A percentile compares a stretch with the other conserved stretches of the same genome.
These are phyloP conservation scores for Phytopythium kandeliae DNA, from an alignment of 352 stramenopile species.

Conservation along the genomic window DNA sequence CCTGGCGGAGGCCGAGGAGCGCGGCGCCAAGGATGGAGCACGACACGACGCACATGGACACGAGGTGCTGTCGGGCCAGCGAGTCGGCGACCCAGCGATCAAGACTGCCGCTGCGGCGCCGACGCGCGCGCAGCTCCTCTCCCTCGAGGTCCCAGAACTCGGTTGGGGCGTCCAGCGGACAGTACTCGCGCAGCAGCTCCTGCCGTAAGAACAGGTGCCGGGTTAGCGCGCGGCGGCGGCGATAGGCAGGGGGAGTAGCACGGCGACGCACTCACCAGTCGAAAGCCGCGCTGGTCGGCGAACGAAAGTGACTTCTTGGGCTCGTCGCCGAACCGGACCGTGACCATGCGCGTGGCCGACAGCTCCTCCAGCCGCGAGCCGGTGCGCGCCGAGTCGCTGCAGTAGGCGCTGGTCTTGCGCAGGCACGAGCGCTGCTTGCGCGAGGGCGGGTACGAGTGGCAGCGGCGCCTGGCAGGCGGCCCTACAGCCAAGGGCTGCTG, in stretches of 20 bases:
- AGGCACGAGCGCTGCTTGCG: conserved; percentile 28
- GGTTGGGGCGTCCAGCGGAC: conserved; percentile 32
- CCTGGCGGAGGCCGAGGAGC: conserved; percentile 27
- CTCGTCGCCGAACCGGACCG: conserved; percentile 22
- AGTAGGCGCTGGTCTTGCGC: conserved; percentile 47
- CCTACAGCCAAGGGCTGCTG: conserved; percentile 12
- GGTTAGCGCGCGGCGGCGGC: no score
- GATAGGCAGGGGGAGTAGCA: not conserved
- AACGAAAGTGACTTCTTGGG: conserved; percentile 59
- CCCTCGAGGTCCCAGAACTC: conserved; percentile 32
- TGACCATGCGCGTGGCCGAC: conserved; percentile 23
- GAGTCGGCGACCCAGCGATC: conserved; percentile 33
- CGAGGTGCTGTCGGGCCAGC: conserved; percentile 33
- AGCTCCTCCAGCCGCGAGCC: conserved; percentile 24
- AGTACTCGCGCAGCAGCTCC: conserved; percentile 35
- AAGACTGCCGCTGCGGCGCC: conserved; percentile 18
- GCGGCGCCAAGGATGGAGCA: conserved; percentile 39
- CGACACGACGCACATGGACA: conserved; percentile 55
- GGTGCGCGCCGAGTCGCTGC: conserved; percentile 7
- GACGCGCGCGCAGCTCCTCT: conserved; percentile 16
- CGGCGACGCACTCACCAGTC: conserved; percentile 22
- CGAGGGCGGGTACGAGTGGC: conserved; percentile 9
- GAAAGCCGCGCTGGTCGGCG: conserved; percentile 43
- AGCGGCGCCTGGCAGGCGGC: conserved; percentile 6
- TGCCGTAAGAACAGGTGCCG: not conserved